Conservation (phyloP, 345 rosid species). For the Citrus cavaleriei region DNA sequence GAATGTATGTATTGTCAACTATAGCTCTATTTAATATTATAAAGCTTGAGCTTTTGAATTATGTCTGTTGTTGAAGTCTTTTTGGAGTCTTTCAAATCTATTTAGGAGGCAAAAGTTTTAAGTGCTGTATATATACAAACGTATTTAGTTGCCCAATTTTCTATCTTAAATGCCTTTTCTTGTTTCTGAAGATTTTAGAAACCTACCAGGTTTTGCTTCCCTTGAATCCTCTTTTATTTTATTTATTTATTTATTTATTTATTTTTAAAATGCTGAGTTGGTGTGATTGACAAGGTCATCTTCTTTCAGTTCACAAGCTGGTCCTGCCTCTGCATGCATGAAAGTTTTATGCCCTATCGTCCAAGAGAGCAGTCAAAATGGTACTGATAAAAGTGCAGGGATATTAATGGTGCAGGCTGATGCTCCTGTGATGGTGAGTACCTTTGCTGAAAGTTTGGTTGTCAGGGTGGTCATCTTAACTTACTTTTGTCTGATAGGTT, state of each 20-base stretch:
- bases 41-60: background rate
- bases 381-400: constrained; percentile 63
- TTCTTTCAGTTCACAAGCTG: constrained; percentile 69
- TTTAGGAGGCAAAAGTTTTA: background rate
- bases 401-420: constrained; percentile 80
- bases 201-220: background rate
- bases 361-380: constrained; percentile 38
- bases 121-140: background rate
- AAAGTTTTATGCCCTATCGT: constrained; percentile 56
- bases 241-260: no score
- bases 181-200: background rate
- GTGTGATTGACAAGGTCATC: constrained; percentile 10
- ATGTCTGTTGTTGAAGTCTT: background rate
- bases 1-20: background rate
- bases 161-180: background rate
- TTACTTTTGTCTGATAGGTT: constrained; percentile 31
- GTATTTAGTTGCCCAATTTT: background rate
- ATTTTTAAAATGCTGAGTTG: background rate
- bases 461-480: background rate
- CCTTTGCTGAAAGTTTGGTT: background rate
- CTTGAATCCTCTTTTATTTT: background rate
- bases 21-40: background rate
- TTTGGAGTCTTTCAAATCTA: background rate
- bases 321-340: constrained; percentile 88
- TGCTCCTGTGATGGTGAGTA: constrained; percentile 52